A percentile compares a stretch with the other conserved stretches of the same genome.
phyloP scores from a whole-genome alignment of 352 stramenopile species.

The Blastocystis sp. region DNA sequence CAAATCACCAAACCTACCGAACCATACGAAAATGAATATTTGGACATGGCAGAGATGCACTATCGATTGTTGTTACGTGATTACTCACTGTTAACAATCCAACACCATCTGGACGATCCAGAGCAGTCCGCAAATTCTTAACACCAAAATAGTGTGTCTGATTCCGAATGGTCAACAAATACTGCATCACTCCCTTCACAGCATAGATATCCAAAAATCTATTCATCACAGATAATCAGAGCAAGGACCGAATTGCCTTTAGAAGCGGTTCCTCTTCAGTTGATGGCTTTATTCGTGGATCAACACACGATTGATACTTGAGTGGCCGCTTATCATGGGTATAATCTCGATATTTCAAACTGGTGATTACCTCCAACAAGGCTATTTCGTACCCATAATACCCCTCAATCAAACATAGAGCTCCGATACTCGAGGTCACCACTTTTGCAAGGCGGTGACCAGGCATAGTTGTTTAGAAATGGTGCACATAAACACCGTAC shows the following conservation, averaged over 20 bases:
- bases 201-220: conserved; percentile 40
- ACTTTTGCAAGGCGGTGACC: background rate
- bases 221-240: background rate
- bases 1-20: background rate
- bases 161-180: conserved; percentile 23
- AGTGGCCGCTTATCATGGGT: background rate
- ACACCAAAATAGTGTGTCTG: conserved; percentile 44
- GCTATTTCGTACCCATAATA: conserved; percentile 17
- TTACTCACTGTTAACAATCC: conserved; percentile 38
- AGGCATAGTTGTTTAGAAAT: background rate
- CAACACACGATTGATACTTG: conserved; percentile 4
- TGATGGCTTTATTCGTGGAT: conserved; percentile 37
- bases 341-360: conserved; percentile 21
- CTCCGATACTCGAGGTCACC: background rate
- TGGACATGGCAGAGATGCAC: background rate
- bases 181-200: conserved; percentile 32
- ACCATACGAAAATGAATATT: conserved; percentile 22
- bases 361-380: background rate
- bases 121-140: background rate
- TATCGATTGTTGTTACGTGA: conserved; percentile 47
- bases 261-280: conserved; percentile 14
- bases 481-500: background rate
- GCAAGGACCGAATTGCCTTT: background rate
- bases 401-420: background rate
- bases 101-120: conserved; percentile 24